phyloP scores from a whole-genome alignment of 2,329 filamentous ascomycete species.

The Apiospora koreana region DNA sequence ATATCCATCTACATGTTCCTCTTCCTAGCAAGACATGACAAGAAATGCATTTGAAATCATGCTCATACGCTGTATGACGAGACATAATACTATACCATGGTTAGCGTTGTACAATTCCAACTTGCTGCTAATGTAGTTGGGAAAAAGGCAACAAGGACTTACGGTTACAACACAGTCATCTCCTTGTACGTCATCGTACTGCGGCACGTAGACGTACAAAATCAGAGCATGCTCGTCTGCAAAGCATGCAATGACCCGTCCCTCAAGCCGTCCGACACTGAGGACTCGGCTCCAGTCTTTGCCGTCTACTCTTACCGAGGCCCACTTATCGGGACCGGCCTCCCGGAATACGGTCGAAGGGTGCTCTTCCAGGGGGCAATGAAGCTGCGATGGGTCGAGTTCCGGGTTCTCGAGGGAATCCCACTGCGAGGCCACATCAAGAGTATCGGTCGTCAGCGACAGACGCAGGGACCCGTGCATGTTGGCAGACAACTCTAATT shows the following conservation, averaged over 20 bases:
- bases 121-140: not conserved
- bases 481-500: constrained; percentile 86
- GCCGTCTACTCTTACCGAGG: constrained; percentile 86
- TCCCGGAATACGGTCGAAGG: constrained; percentile 79
- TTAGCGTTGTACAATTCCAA: not conserved
- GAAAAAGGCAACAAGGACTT: constrained; percentile 31
- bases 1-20: not conserved
- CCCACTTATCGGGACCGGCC: constrained; percentile 80
- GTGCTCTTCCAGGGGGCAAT: constrained; percentile 73
- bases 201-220: constrained; percentile 77
- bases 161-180: constrained; percentile 79
- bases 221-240: constrained; percentile 79
- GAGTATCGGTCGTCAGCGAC: constrained; percentile 77
- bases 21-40: not conserved
- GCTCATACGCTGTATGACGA: constrained; percentile 10
- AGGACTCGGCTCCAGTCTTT: constrained; percentile 94
- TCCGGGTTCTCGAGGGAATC: constrained; percentile 83
- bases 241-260: constrained; percentile 90
- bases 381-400: constrained; percentile 75
- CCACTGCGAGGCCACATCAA: constrained; percentile 87
- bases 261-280: constrained; percentile 86
- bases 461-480: constrained; percentile 88
- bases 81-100: constrained; percentile 8
- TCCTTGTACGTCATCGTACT: constrained; percentile 64
- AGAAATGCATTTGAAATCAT: not conserved